Evolutionary conservation across 805 yeast genomes (phyloP).

Genomic region (Maudiozyma turicensis): DNA sequence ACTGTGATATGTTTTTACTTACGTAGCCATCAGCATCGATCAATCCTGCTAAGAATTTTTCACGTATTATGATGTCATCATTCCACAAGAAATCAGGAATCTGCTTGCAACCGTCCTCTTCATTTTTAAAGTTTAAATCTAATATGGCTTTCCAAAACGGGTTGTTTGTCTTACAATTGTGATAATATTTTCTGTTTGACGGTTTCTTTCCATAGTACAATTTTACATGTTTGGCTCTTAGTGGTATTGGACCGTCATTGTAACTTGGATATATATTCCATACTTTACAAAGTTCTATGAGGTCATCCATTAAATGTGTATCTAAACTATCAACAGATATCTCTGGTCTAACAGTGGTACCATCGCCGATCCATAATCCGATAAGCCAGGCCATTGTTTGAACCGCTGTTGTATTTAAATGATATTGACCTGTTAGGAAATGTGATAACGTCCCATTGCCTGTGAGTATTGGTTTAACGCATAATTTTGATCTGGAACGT

Average conservation of each 20-base stretch:
- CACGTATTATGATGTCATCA: conserved; percentile 35
- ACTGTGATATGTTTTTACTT: conserved; percentile 10
- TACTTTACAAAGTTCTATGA: conserved; percentile 17
- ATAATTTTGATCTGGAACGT: conserved; percentile 27
- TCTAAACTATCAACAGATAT: conserved; percentile 28
- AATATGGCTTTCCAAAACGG: conserved; percentile 27
- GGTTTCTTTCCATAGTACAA: conserved; percentile 14
- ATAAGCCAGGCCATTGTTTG: conserved; percentile 30
- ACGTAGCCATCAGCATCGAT: conserved; percentile 34
- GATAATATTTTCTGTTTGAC: conserved; percentile 6
- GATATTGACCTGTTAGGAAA: conserved; percentile 21
- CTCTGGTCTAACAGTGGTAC: conserved; percentile 21
- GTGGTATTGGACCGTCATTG: conserved; percentile 13
- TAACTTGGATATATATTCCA: conserved; percentile 22
- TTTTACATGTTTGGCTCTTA: conserved; percentile 20
- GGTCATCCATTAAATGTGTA: conserved; percentile 16
- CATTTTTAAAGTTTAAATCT: conserved; percentile 17
- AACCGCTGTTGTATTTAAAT: conserved; percentile 18
- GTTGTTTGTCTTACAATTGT: conserved; percentile 18
- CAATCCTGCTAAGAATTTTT: conserved; percentile 36
- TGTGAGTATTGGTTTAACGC: conserved; percentile 29
- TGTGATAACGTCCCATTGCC: conserved; percentile 29
- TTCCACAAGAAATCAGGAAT: conserved; percentile 30
- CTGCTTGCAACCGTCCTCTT: conserved; percentile 19
- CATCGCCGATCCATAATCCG: conserved; percentile 36